A percentile compares a stretch with the other conserved stretches of the same genome.
Evolutionary conservation across 768 basidiomycete genomes (phyloP).

Genomic region (Cytidiella melzeri): DNA sequence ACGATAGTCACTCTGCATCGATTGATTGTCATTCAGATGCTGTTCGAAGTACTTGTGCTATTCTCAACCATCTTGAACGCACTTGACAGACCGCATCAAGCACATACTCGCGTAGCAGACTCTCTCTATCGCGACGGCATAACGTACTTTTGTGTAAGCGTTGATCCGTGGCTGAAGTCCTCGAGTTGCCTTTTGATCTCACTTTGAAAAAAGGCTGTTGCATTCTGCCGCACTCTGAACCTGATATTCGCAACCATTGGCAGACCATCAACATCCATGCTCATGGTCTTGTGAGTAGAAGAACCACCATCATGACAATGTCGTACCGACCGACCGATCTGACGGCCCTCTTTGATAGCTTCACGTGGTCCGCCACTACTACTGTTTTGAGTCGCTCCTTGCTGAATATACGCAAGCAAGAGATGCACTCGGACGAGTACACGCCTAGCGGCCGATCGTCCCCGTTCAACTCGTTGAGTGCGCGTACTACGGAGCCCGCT

Average conservation of each 20-base stretch:
- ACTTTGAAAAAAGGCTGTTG: constrained; percentile 23
- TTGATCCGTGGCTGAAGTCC: too few relatives aligned
- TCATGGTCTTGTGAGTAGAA: constrained; percentile 24
- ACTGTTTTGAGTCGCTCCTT: constrained; percentile 29
- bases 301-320: background rate
- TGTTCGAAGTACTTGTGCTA: constrained; percentile 31
- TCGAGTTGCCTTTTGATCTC: too few relatives aligned
- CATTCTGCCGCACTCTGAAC: constrained; percentile 23
- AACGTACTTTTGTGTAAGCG: constrained; percentile 30
- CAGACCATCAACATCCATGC: constrained; percentile 21
- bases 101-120: constrained; percentile 21
- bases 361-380: constrained; percentile 31
- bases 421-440: constrained; percentile 19
- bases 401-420: constrained; percentile 26
- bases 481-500: background rate
- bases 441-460: background rate
- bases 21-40: constrained; percentile 19
- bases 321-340: background rate
- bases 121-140: constrained; percentile 32
- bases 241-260: constrained; percentile 18
- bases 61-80: constrained; percentile 29
- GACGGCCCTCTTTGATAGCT: constrained; percentile 16
- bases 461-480: background rate
- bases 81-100: constrained; percentile 27
- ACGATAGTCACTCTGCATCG: background rate